These are phyloP conservation scores for Russula griseocarnosa DNA, from an alignment of 768 basidiomycete genomes.

Conservation along the genomic window DNA sequence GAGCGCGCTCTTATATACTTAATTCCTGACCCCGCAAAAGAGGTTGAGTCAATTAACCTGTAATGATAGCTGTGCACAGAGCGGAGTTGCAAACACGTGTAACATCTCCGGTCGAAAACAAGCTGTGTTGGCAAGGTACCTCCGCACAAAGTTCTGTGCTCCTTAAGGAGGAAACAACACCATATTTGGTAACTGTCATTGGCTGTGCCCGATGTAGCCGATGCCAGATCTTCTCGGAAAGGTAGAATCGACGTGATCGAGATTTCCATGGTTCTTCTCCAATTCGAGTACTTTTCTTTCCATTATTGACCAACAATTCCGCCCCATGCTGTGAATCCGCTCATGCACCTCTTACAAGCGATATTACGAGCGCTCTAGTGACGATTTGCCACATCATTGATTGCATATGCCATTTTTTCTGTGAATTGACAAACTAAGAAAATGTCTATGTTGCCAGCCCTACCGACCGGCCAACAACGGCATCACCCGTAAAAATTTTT, in stretches of 20 bases:
- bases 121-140: constrained; percentile 20
- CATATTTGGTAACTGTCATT: background rate
- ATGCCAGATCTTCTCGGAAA: background rate
- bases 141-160: too few relatives aligned
- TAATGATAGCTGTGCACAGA: constrained; percentile 8
- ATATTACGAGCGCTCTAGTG: constrained; percentile 11
- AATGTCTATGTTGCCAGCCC: background rate
- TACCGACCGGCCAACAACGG: background rate
- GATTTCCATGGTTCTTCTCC: background rate
- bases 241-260: background rate
- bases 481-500: background rate
- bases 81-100: constrained; percentile 18
- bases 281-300: background rate
- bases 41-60: constrained; percentile 17
- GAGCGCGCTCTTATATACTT: constrained; percentile 3
- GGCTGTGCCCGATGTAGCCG: background rate
- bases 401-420: background rate
- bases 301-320: background rate
- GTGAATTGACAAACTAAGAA: background rate
- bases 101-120: background rate
- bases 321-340: background rate
- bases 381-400: background rate
- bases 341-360: background rate
- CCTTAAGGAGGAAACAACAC: background rate
- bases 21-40: background rate